Percentiles rank a stretch among this genome's conserved stretches.
Conservation (phyloP, 768 basidiomycete species). For the Collybia nuda region DNA sequence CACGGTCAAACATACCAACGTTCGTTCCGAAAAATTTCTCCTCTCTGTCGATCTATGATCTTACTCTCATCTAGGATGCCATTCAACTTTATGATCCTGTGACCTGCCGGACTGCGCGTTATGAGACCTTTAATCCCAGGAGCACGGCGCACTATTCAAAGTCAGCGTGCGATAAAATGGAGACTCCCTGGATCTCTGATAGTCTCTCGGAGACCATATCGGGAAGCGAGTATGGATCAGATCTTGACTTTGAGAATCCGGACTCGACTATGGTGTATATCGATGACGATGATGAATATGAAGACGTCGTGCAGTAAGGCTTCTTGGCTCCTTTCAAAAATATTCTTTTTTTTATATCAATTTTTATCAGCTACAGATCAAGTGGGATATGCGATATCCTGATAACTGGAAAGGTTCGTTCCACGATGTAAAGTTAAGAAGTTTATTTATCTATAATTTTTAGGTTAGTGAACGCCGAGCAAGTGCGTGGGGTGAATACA, state of each 20-base stretch:
- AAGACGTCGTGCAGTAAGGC: constrained; percentile 30
- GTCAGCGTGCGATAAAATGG: constrained; percentile 29
- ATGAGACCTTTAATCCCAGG: constrained; percentile 44
- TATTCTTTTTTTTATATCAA: neutral
- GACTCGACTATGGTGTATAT: constrained; percentile 17
- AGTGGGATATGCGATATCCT: constrained; percentile 52
- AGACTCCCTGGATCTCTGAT: constrained; percentile 27
- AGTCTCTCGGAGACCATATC: constrained; percentile 30
- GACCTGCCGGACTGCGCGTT: constrained; percentile 36
- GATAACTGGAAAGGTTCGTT: constrained; percentile 45
- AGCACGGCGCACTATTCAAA: constrained; percentile 36
- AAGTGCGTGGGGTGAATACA: constrained; percentile 49
- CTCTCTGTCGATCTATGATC: neutral
- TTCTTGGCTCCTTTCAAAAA: constrained; percentile 8
- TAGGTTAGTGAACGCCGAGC: constrained; percentile 44
- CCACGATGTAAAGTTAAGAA: neutral
- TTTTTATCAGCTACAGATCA: constrained; percentile 20
- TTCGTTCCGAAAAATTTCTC: constrained; percentile 18
- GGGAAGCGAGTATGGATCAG: constrained; percentile 19
- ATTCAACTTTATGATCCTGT: constrained; percentile 40
- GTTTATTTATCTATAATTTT: too few species aligned
- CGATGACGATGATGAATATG: constrained; percentile 39
- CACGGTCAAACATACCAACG: constrained; percentile 29
- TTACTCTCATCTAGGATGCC: constrained; percentile 29
- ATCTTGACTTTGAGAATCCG: constrained; percentile 10